A percentile compares a stretch with the other conserved stretches of the same genome.
Conservation (phyloP, 2,329 filamentous ascomycete species). For the Colletotrichum sidae region DNA sequence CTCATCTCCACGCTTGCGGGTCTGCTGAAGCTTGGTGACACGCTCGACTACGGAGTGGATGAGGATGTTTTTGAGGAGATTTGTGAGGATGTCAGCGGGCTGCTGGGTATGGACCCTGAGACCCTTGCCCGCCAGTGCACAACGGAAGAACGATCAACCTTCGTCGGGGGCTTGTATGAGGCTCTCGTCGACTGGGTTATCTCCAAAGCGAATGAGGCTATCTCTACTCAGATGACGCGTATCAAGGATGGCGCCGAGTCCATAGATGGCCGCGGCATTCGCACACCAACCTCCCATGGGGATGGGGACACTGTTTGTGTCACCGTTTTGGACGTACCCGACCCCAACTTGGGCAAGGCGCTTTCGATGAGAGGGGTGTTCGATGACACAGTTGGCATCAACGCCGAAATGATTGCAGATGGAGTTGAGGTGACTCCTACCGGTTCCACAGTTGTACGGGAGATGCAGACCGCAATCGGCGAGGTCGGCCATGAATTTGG, state of each 20-base stretch:
- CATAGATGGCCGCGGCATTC: slow-evolving; percentile 69
- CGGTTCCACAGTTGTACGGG: slow-evolving; percentile 85
- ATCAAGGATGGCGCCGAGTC: slow-evolving; percentile 76
- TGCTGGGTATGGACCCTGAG: slow-evolving; percentile 89
- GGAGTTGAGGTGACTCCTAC: slow-evolving; percentile 81
- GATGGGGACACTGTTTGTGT: slow-evolving; percentile 89
- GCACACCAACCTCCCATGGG: slow-evolving; percentile 76
- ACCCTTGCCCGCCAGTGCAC: slow-evolving; percentile 82
- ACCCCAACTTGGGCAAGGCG: slow-evolving; percentile 84
- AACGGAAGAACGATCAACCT: slow-evolving; percentile 83
- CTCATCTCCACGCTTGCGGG: slow-evolving; percentile 89
- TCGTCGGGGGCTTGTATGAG: slow-evolving; percentile 92
- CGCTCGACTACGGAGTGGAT: slow-evolving; percentile 85
- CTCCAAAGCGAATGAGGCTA: slow-evolving; percentile 86
- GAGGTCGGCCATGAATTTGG: slow-evolving; percentile 84
- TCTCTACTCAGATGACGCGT: slow-evolving; percentile 78
- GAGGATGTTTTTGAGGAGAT: slow-evolving; percentile 86
- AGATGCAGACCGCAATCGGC: slow-evolving; percentile 85
- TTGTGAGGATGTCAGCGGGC: slow-evolving; percentile 88
- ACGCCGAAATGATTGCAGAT: slow-evolving; percentile 96
- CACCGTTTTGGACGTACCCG: slow-evolving; percentile 87
- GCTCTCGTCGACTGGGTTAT: slow-evolving; percentile 96
- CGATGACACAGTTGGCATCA: slow-evolving; percentile 92
- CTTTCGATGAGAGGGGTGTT: slow-evolving; percentile 91
- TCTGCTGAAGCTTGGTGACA: slow-evolving; percentile 91